Conservation (phyloP, 192 early-diverging fungal species). For the Coemansia sp. region DNA sequence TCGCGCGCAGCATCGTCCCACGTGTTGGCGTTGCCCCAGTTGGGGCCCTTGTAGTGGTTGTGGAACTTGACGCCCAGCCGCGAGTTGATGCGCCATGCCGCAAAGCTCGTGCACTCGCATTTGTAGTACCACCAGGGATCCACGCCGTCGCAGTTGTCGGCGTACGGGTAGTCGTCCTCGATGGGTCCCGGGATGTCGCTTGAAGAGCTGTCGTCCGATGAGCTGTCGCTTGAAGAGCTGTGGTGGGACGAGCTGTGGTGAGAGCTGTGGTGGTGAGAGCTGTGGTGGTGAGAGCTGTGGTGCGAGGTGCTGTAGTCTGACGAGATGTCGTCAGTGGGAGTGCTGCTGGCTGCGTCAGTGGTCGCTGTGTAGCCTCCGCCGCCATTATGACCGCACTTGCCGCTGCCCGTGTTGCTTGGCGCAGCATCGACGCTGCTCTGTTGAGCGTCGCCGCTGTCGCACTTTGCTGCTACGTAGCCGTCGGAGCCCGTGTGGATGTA, state of each 20-base stretch:
- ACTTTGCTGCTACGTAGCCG: constrained; percentile 30
- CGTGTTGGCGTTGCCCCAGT: constrained; percentile 36
- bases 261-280: too few relatives aligned
- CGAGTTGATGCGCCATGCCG: constrained; percentile 38
- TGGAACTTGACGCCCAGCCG: constrained; percentile 24
- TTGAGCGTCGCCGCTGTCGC: background rate
- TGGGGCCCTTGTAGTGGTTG: constrained; percentile 39
- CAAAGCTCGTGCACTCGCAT: constrained; percentile 40
- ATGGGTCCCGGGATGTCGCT: constrained; percentile 19
- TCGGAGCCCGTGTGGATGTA: constrained; percentile 42
- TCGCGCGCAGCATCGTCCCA: constrained; percentile 35
- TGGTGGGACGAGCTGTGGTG: background rate
- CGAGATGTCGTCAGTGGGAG: background rate
- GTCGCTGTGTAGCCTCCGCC: background rate
- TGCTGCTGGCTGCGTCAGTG: background rate
- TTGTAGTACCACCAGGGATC: constrained; percentile 34
- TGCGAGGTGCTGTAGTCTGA: background rate
- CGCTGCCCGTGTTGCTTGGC: background rate
- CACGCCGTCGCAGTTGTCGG: constrained; percentile 13
- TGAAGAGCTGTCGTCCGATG: background rate
- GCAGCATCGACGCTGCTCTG: background rate
- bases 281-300: too few relatives aligned
- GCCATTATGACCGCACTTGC: background rate
- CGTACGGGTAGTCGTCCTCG: constrained; percentile 33
- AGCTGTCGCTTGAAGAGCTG: background rate